These are phyloP conservation scores for Anaeromyces robustus DNA, from an alignment of 192 early-diverging fungal genomes.

Conservation along the genomic window DNA sequence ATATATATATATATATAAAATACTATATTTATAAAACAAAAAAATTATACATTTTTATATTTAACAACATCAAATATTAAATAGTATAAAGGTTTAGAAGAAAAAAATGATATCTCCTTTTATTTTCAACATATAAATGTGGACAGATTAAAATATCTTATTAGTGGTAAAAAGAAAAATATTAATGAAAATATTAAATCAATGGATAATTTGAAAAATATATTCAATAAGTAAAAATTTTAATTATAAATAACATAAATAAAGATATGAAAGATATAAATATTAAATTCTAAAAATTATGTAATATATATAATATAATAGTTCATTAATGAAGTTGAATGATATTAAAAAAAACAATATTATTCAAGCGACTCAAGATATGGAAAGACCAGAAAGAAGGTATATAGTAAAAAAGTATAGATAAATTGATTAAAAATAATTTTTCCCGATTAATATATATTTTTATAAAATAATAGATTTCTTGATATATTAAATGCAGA, in stretches of 20 bases:
- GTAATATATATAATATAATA: neutral
- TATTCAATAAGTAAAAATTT: neutral
- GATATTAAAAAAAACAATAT: neutral
- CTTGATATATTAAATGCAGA: no score
- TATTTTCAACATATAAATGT: neutral
- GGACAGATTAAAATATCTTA: neutral
- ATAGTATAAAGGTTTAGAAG: neutral
- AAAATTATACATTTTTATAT: no score
- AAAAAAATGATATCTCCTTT: neutral
- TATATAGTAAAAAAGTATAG: no score
- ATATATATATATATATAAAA: no score
- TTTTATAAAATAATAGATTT: no score
- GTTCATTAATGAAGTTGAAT: neutral
- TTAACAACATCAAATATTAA: neutral
- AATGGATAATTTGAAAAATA: neutral
- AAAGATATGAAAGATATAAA: no score
- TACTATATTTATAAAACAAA: no score
- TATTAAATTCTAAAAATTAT: no score
- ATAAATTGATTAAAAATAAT: no score
- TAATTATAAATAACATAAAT: no score
- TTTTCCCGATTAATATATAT: no score
- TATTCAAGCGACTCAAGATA: neutral
- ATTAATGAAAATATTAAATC: neutral
- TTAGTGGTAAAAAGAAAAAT: neutral
- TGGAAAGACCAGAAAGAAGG: neutral